Base-by-base conservation (phyloP, 371 early-diverging fungal genomes). In the Saksenaea vasiformis region DNA sequence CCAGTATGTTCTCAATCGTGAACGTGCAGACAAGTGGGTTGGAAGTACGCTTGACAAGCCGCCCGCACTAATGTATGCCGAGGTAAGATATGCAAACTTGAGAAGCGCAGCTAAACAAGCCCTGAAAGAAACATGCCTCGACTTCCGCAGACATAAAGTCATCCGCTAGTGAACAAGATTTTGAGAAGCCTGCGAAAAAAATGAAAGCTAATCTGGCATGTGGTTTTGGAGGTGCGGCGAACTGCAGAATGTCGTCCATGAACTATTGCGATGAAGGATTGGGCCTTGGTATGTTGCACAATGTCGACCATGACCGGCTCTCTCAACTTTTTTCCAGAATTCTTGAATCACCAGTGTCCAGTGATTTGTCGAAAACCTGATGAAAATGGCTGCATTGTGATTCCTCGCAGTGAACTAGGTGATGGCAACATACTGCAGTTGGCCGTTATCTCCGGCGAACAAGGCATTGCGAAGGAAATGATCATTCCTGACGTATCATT, bases 1-100 rank as follows among this genome's bases (percentile, higher is more conserved):
- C 51, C 80, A 85, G 34, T 87, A 87, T 56, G 79, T 87, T 5
- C 31, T 87, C 54, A 81, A 85, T 19, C 70, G 87, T 37, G 61
- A 74, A 7, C 72, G 76, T 39, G 54, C 76, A 1, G 78, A 74
- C 9, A 83, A 85, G 60, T 84, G 81, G 79, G 74, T 73, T 2
- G 85, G 85, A 1, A 84, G 77, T 54, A 71, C 79, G 9, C 66
- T 87, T 28, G 64, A 69, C 1, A 80, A 87, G 43, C 87, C 87
- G 11, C 76, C 83, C 5, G 54, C 79, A 15, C 44, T 87, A 7
- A 59, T 87, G 37, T 67, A 72, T 54, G 85, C 86, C 2, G 67
- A 77, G 72, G 86, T 84, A 68, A 74, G 61, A 2, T 47, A 0
- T 47, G n/a, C n/a, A n/a, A n/a, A 10, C 51, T 47, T 47, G 22